Evolutionary conservation across 208 protist species (phyloP), one percentile per base, ranked within the genome.

Genomic region (Acanthamoeba healyi): DNA sequence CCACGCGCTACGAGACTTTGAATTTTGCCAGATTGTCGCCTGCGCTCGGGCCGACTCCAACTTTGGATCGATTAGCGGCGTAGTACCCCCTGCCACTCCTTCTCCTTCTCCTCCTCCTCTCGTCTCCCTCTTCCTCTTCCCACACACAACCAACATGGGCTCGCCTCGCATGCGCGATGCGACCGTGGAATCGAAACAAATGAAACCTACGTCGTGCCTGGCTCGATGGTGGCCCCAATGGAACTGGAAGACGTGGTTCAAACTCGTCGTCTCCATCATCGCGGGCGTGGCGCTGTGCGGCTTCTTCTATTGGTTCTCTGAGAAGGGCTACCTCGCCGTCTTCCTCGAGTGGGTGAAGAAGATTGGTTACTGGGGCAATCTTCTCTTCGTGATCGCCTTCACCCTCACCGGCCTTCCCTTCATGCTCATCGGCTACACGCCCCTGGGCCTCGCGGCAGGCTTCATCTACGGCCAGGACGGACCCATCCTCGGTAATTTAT

Each of bases 321-420:
- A 6, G 9, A 29, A 9, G 26, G 79, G 79, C 79, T 61, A 61
- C 49, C 79, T 87, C n/a, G 79, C 42, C 42, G 32, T 87, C 79
- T 87, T 87, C 79, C 49, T 87, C 26, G 36, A 32, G n/a, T 87
- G 79, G 79, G 79, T 87, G 79, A 34, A 61, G 44, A 14, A 22
- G 3, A 87, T 87, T n/a, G 79, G 79, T 26, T 63, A 63, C 49
- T 87, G 79, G 79, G 79, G 79, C 46, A 54, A 87, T 38, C 4
- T 87, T 10, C 42, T 87, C 79, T 87, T 87, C 19, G 79, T 87
- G 3, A 24, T 87, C 79, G 42, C 79, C 46, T 87, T 87, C 79
- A 63, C 46, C 79, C 7, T 87, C 42, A 87, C 79, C 49, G 79
- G 79, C 44, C 49, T 87, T n/a, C 79, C 79, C 79, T 87, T 87